Base-by-base conservation (phyloP, 1,284 basidiomycete genomes). In the Ceratobasidium sp. region DNA sequence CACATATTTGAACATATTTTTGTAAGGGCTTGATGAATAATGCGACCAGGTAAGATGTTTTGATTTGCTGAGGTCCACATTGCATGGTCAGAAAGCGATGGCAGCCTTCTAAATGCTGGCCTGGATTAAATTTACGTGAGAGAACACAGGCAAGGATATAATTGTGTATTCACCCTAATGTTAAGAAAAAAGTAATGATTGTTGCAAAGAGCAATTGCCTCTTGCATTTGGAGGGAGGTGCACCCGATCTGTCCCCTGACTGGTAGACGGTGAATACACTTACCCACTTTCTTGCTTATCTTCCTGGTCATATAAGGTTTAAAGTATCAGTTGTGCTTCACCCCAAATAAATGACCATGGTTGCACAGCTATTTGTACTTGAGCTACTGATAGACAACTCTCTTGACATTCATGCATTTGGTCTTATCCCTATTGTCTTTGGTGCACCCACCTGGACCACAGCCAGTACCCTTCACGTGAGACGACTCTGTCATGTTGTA, bases 161-260 rank as follows among this genome's bases (percentile, higher is more conserved):
- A 54, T n/a, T 24, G 27, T 54, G 22, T 54, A 54, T 24, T 54
- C 27, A 54, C 53, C 53, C 53, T 9, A 22, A 54, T 54, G 22
- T 54, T 24, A 14, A 8, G 27, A 14, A 24, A 22, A 24, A 11
- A 54, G 22, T 54, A 15, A 54, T 54, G 27, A 24, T 54, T 24
- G 22, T 54, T 24, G 14, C 53, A 24, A 9, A 54, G 22, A 9
- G 19, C 53, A 54, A 54, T 54, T 14, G 53, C 53, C 9, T 14
- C 53, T n/a, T 54, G 53, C 19, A 54, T 9, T 11, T n/a, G n/a
- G n/a, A n/a, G n/a, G n/a, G n/a, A n/a, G 53, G 53, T n/a, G 8
- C 22, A 24, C 14, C 53, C 53, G 53, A 24, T 11, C 53, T 54
- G 53, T 9, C 8, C 19, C 19, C 53, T 24, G 9, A n/a, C 22